phyloP scores from a whole-genome alignment of 192 early-diverging fungal species.

The Linnemannia zychae region DNA sequence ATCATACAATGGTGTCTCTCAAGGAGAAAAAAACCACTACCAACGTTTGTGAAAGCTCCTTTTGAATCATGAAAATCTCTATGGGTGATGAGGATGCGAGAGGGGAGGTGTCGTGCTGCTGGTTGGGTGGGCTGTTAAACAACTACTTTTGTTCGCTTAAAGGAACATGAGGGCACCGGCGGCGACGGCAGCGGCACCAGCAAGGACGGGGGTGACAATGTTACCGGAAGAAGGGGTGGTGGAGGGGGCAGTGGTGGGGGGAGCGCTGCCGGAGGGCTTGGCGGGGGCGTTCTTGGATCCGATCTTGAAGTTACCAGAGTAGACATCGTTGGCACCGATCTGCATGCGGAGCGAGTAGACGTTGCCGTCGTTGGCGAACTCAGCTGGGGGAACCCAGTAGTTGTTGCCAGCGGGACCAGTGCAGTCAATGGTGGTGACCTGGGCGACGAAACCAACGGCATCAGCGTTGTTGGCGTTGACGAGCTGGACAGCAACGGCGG shows the following conservation, averaged over 20 bases:
- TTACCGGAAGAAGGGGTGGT: neutral
- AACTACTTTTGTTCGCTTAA: constrained; percentile 5
- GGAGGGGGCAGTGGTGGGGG: neutral
- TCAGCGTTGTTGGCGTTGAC: constrained; percentile 16
- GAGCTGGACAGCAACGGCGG: constrained; percentile 32
- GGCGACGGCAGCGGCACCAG: constrained; percentile 21
- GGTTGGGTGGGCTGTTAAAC: neutral
- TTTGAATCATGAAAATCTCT: constrained; percentile 4
- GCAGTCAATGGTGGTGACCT: constrained; percentile 38
- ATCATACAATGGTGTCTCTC: neutral
- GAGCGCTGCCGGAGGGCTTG: neutral
- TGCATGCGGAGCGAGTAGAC: constrained; percentile 23
- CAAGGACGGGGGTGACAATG: constrained; percentile 19
- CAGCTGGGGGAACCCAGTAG: constrained; percentile 22
- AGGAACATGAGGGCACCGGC: constrained; percentile 32
- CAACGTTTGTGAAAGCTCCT: constrained; percentile 5
- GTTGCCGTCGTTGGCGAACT: neutral
- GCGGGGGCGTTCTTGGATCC: neutral
- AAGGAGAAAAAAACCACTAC: neutral
- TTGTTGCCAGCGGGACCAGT: constrained; percentile 22
- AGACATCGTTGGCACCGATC: neutral
- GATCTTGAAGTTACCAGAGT: constrained; percentile 47
- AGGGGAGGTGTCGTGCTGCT: neutral
- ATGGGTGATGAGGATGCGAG: neutral
- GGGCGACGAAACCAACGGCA: constrained; percentile 2